Percentiles rank a stretch among this genome's conserved stretches.
These are phyloP conservation scores for Backusella luteola DNA, from an alignment of 192 early-diverging fungal species.

Conservation along the genomic window DNA sequence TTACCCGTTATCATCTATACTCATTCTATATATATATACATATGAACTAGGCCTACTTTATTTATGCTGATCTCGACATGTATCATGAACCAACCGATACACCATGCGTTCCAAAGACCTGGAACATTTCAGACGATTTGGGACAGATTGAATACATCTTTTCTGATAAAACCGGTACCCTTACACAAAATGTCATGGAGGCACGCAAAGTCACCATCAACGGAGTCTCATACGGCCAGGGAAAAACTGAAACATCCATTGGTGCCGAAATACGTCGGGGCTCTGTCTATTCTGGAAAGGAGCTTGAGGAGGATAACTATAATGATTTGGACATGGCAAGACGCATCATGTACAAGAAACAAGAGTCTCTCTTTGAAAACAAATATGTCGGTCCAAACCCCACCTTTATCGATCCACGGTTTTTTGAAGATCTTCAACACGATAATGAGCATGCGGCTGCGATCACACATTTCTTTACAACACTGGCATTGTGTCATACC, in stretches of 20 bases:
- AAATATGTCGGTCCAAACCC: constrained; percentile 60
- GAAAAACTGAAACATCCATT: constrained; percentile 52
- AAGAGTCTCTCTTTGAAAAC: constrained; percentile 57
- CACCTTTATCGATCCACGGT: constrained; percentile 67
- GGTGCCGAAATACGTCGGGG: constrained; percentile 41
- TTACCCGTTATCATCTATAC: neutral
- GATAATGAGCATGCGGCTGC: constrained; percentile 51
- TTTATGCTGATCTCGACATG: constrained; percentile 89
- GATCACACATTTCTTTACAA: constrained; percentile 78
- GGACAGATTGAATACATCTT: constrained; percentile 97
- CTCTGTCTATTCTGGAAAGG: neutral
- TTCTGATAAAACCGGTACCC: constrained; percentile 96
- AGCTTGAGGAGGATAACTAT: constrained; percentile 16
- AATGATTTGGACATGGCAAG: constrained; percentile 40
- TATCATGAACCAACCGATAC: constrained; percentile 77
- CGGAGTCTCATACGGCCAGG: constrained; percentile 83
- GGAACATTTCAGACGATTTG: constrained; percentile 94
- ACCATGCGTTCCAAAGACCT: constrained; percentile 80
- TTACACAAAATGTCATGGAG: constrained; percentile 97
- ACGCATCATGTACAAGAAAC: constrained; percentile 57
- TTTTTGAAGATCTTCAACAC: constrained; percentile 61
- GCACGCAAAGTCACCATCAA: constrained; percentile 88
- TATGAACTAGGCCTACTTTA: constrained; percentile 76
- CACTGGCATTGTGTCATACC: constrained; percentile 87
- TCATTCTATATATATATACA: neutral